phyloP scores from a whole-genome alignment of 176 grass and related monocot genomes.

The Aegilops bicornis region DNA sequence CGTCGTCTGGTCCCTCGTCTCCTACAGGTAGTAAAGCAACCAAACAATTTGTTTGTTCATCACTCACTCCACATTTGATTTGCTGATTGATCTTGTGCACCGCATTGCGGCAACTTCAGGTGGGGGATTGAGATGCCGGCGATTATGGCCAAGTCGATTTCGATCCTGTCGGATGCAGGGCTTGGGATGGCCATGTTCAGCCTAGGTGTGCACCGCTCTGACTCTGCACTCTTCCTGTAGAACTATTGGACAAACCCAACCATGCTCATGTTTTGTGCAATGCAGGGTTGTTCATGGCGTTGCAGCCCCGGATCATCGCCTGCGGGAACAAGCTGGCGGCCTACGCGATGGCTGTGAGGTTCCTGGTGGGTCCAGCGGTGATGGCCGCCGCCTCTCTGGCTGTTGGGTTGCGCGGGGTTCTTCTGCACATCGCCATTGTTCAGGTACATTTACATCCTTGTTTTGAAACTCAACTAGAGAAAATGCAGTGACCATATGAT shows the following conservation, averaged over 20 bases:
- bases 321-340: slow-evolving; percentile 75
- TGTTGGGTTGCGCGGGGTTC: slow-evolving; percentile 59
- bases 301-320: slow-evolving; percentile 84
- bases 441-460: slow-evolving; percentile 40
- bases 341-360: slow-evolving; percentile 75
- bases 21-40: slow-evolving; percentile 79
- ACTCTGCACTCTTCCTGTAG: neutral
- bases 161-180: slow-evolving; percentile 83
- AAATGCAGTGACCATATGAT: too few relatives aligned
- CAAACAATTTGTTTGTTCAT: neutral
- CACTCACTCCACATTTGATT: neutral
- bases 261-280: neutral
- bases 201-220: slow-evolving; percentile 45
- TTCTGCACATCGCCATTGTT: slow-evolving; percentile 87
- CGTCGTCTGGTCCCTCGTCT: slow-evolving; percentile 88
- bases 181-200: slow-evolving; percentile 99
- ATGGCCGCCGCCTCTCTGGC: slow-evolving; percentile 66
- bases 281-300: slow-evolving; percentile 90
- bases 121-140: slow-evolving; percentile 89
- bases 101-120: slow-evolving; percentile 16
- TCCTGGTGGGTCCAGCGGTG: slow-evolving; percentile 65
- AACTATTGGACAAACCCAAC: neutral
- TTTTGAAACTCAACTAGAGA: too few relatives aligned
- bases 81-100: neutral
- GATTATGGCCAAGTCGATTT: slow-evolving; percentile 72